These are phyloP conservation scores for Avicennia marina DNA, from an alignment of 257 asterid species.

Conservation along the genomic window DNA sequence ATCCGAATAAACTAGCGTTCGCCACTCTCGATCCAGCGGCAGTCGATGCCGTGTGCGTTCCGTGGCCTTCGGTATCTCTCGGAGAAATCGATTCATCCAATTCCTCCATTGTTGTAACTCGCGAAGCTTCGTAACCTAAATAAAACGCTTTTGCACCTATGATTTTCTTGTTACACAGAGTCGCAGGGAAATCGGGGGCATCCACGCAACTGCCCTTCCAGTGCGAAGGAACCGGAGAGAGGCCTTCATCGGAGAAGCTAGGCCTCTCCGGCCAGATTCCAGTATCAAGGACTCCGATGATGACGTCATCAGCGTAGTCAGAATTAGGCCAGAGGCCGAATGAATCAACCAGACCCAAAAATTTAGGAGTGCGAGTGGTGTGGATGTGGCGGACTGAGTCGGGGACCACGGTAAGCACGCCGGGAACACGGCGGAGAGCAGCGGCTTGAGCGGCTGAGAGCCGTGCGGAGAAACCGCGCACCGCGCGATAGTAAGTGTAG, in stretches of 20 bases:
- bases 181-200: slow-evolving; percentile 41
- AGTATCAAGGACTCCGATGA: slow-evolving; percentile 75
- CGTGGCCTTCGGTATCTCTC: slow-evolving; percentile 90
- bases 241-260: slow-evolving; percentile 70
- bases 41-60: slow-evolving; percentile 81
- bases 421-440: slow-evolving; percentile 36
- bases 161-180: slow-evolving; percentile 56
- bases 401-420: slow-evolving; percentile 58
- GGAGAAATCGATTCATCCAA: slow-evolving; percentile 51
- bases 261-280: slow-evolving; percentile 88
- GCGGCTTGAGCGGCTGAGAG: slow-evolving; percentile 51
- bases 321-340: slow-evolving; percentile 83
- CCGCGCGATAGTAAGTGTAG: slow-evolving; percentile 60
- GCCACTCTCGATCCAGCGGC: slow-evolving; percentile 76
- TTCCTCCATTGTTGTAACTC: slow-evolving; percentile 30
- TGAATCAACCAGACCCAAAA: slow-evolving; percentile 52
- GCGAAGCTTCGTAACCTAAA: slow-evolving; percentile 50
- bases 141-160: slow-evolving; percentile 71
- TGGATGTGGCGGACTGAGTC: slow-evolving; percentile 57
- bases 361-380: slow-evolving; percentile 77
- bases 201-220: slow-evolving; percentile 80
- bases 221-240: slow-evolving; percentile 48
- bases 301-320: slow-evolving; percentile 71
- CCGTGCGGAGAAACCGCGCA: slow-evolving; percentile 71
- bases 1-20: slow-evolving; percentile 71